Evolutionary conservation across 2,329 filamentous ascomycete genomes (phyloP), one percentile per base, ranked within the genome.

Genomic region (Colletotrichum sp.): DNA sequence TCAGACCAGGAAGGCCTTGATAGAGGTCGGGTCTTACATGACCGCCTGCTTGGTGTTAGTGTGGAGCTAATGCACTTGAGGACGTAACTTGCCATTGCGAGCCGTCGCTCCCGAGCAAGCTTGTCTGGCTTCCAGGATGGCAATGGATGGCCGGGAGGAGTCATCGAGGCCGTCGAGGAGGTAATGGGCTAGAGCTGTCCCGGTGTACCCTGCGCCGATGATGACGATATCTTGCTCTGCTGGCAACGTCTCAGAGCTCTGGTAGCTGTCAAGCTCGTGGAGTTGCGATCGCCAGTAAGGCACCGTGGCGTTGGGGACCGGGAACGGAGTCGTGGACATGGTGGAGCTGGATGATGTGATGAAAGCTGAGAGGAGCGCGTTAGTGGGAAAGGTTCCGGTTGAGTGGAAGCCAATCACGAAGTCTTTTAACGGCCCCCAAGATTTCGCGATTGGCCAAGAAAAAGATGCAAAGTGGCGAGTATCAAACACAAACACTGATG

Each of bases 41-140:
- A 28, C 76, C 76, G 27, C 76, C 76, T 77, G 8, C 1, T 5
- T 4, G 8, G 12, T 58, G 27, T 69, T 39, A 58, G 43, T 13
- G 10, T 32, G 15, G 18, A 22, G 27, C 13, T 16, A 6, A 6
- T 30, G 16, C 2, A 22, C 32, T 12, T 4, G 28, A 2, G n/a
- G 6, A n/a, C 0, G 9, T 2, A 8, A 6, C 16, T 22, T 22
- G 76, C 76, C 75, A 27, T 78, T 78, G 10, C 77, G 75, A 8
- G 58, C 77, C 8, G 75, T 76, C 8, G 75, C 75, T 15, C 75
- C 75, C 8, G 75, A 76, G 18, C 75, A 77, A 16, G 75, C 71
- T 43, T 77, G 39, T 8, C 75, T 74, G n/a, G 75, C 76, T 66
- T 77, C 76, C 8, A 77, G 75, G n/a, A 78, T 60, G 16, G 64